Evolutionary conservation across 1,284 basidiomycete species (phyloP).

Genomic region (Trichosporon asahii): DNA sequence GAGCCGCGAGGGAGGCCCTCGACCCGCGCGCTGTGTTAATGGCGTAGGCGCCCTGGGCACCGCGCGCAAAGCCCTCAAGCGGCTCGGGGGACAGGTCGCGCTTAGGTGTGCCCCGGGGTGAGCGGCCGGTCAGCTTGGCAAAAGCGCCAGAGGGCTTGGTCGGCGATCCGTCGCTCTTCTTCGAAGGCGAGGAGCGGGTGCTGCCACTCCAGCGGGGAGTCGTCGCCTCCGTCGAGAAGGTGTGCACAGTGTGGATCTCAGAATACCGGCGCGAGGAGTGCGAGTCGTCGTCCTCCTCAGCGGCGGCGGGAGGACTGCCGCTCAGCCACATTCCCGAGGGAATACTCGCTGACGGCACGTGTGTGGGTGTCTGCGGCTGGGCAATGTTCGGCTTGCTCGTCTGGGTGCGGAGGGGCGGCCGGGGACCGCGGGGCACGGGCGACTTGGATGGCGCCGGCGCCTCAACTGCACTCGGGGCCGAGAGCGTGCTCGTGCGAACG

Average conservation of each 20-base stretch:
- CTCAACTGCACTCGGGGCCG: background rate
- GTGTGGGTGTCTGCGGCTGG: background rate
- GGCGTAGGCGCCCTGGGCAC: background rate
- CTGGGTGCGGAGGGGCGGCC: background rate
- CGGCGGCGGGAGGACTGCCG: background rate
- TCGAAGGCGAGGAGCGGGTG: background rate
- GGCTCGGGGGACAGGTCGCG: background rate
- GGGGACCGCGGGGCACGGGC: background rate
- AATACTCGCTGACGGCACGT: background rate
- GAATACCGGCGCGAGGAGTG: background rate
- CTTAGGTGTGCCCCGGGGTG: background rate
- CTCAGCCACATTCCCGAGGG: conserved; percentile 2
- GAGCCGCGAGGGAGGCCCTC: background rate
- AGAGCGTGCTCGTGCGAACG: background rate
- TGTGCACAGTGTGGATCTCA: conserved; percentile 1
- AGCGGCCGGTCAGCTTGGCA: background rate
- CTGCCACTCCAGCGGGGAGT: background rate
- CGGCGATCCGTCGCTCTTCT: background rate
- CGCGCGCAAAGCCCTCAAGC: background rate
- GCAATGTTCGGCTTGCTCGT: background rate
- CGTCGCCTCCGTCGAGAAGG: conserved; percentile 1
- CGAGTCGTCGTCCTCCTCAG: background rate
- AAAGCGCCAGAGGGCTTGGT: background rate
- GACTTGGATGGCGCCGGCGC: background rate
- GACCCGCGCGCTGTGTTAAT: background rate